These are phyloP conservation scores for Fraxinus sp. DNA, from an alignment of 305 asterid species.

Conservation along the genomic window DNA sequence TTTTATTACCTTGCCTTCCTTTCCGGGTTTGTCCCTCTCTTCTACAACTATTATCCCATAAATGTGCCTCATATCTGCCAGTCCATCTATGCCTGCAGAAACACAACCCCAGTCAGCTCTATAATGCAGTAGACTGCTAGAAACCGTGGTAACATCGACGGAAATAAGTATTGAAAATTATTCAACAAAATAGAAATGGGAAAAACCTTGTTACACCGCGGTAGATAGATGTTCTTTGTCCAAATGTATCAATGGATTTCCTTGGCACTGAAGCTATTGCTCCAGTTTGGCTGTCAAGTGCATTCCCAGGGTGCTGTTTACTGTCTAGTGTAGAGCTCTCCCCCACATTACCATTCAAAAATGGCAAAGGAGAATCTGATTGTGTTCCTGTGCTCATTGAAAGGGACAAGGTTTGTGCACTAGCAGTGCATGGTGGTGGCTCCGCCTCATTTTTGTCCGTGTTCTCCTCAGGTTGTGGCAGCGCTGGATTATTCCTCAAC, in stretches of 20 bases:
- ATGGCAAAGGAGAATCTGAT: constrained; percentile 32
- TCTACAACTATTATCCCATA: constrained; percentile 88
- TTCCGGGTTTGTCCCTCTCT: constrained; percentile 97
- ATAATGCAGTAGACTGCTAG: neutral
- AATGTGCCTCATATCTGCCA: constrained; percentile 81
- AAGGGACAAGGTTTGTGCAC: constrained; percentile 53
- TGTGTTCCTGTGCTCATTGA: constrained; percentile 71
- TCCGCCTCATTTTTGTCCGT: constrained; percentile 19
- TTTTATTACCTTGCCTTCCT: constrained; percentile 82
- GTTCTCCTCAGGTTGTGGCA: constrained; percentile 28
- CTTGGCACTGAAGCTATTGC: constrained; percentile 57
- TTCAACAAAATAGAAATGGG: neutral
- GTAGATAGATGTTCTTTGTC: constrained; percentile 89
- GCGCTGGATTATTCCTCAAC: constrained; percentile 55
- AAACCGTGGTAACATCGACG: neutral
- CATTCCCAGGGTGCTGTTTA: constrained; percentile 9
- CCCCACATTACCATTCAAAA: constrained; percentile 28
- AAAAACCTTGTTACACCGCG: constrained; percentile 86
- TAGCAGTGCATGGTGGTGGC: neutral
- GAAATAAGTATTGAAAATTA: neutral
- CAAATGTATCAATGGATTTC: constrained; percentile 71
- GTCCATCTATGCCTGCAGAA: constrained; percentile 73
- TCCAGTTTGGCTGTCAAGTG: constrained; percentile 33
- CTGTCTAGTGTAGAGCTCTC: constrained; percentile 32
- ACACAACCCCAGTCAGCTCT: neutral